Evolutionary conservation across 2,329 filamentous ascomycete species (phyloP), one percentile per base, ranked within the genome.

Genomic region (Fusarium sp.): DNA sequence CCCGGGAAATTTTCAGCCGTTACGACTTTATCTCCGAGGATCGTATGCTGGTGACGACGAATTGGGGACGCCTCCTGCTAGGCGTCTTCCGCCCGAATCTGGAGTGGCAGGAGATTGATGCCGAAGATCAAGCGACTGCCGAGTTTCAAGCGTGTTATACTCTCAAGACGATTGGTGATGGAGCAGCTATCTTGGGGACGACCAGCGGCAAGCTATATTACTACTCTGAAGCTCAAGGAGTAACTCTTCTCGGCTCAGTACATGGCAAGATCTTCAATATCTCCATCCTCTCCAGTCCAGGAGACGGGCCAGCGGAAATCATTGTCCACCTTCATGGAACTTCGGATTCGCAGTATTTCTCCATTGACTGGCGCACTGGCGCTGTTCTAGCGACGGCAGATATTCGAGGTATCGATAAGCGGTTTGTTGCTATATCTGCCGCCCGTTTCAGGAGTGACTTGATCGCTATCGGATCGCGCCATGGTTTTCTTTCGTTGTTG

Each of bases 11-110:
- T 11, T 86, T 92, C 60, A 86, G 87, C 56, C 83, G 86, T 43
- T 93, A 92, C 72, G 84, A 86, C 24, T 92, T 92, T 58, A 74
- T 92, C 5, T 83, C 83, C 1, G 78, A 84, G 5, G 75, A 81
- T 5, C 76, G 79, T 3, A 73, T 92, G 4, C 75, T 93, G 19
- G 80, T 86, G 5, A 84, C 83, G 1, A 90, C 89, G 0, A 88
- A 84, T 0, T 84, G 85, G 35, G 91, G 91, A 1, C 83, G 84
- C 19, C 74, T 92, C 0, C 79, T 91, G 6, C 65, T 86, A 1
- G 84, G 83, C 2, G 73, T 76, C 0, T 76, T 85, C 37, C 63
- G 44, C 5, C 51, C 67, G 4, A 54, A 46, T n/a, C 56, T 78
- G 4, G 49, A 65, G 1, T 88, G 86, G 86, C 71, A 76, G 8